phyloP scores from a whole-genome alignment of 805 yeast genomes.

The Kluyveromyces aestuarii region DNA sequence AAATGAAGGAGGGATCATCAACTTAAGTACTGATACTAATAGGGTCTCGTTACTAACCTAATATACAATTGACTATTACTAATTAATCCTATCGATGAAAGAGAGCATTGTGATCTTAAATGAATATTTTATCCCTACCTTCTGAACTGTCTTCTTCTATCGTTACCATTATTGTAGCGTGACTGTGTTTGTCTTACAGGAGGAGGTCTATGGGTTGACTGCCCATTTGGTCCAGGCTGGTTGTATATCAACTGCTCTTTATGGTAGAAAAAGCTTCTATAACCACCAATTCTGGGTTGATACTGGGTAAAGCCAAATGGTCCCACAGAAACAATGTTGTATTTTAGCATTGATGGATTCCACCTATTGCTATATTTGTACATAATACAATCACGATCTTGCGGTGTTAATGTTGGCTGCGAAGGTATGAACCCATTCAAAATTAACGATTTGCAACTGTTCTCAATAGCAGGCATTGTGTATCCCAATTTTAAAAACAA shows the following conservation, averaged over 20 bases:
- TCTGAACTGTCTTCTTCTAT: not conserved
- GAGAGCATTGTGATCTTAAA: too few relatives aligned
- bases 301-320: conserved; percentile 40
- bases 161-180: conserved; percentile 4
- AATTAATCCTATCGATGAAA: too few relatives aligned
- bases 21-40: too few relatives aligned
- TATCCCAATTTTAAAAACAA: conserved; percentile 41
- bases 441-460: conserved; percentile 65
- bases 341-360: conserved; percentile 28
- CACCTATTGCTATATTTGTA: conserved; percentile 35
- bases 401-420: conserved; percentile 48
- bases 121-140: not conserved
- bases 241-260: not conserved
- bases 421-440: conserved; percentile 70
- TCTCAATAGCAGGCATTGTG: conserved; percentile 37
- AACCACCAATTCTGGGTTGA: conserved; percentile 43
- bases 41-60: too few relatives aligned
- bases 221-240: conserved; percentile 1
- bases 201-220: conserved; percentile 25
- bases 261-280: conserved; percentile 32
- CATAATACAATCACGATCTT: conserved; percentile 55
- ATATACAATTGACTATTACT: too few relatives aligned
- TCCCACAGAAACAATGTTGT: conserved; percentile 37
- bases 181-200: conserved; percentile 4
- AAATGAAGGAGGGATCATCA: too few relatives aligned